These are phyloP conservation scores for Blastobotrys arbuscula DNA, from an alignment of 1,139 yeast genomes.

Conservation along the genomic window DNA sequence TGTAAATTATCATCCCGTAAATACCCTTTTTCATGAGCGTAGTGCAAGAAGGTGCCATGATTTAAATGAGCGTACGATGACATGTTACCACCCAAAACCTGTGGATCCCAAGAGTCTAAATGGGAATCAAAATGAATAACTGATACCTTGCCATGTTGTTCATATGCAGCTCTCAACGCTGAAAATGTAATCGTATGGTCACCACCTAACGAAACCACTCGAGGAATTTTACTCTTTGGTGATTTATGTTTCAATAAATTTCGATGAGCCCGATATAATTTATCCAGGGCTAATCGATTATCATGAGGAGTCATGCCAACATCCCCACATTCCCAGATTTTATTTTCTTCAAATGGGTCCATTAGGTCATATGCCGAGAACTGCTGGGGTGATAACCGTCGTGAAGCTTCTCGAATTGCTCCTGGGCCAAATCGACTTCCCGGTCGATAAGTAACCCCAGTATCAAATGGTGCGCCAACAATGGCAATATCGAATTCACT, in stretches of 20 bases:
- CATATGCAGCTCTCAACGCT: conserved; percentile 55
- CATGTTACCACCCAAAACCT: conserved; percentile 63
- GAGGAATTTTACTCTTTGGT: conserved; percentile 35
- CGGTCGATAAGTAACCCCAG: conserved; percentile 66
- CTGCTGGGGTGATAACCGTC: conserved; percentile 36
- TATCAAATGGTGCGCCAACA: conserved; percentile 74
- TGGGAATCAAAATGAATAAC: conserved; percentile 75
- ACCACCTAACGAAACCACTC: conserved; percentile 68
- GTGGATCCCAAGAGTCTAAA: conserved; percentile 62
- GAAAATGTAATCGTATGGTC: conserved; percentile 70
- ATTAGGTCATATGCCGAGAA: conserved; percentile 50
- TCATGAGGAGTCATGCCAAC: conserved; percentile 81
- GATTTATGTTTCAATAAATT: conserved; percentile 18
- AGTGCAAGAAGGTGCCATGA: conserved; percentile 77
- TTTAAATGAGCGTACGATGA: conserved; percentile 43
- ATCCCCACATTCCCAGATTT: conserved; percentile 70
- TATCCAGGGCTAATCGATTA: conserved; percentile 60
- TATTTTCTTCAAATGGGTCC: conserved; percentile 57
- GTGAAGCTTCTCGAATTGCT: conserved; percentile 67
- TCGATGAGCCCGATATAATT: conserved; percentile 61
- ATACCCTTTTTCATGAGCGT: conserved; percentile 52
- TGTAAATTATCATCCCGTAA: conserved; percentile 52
- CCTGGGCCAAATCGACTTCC: conserved; percentile 81
- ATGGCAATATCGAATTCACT: conserved; percentile 55
- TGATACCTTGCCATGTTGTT: conserved; percentile 56